These are phyloP conservation scores for Musa troglodytarum DNA, from an alignment of 176 grass and related monocot genomes.

Conservation along the genomic window DNA sequence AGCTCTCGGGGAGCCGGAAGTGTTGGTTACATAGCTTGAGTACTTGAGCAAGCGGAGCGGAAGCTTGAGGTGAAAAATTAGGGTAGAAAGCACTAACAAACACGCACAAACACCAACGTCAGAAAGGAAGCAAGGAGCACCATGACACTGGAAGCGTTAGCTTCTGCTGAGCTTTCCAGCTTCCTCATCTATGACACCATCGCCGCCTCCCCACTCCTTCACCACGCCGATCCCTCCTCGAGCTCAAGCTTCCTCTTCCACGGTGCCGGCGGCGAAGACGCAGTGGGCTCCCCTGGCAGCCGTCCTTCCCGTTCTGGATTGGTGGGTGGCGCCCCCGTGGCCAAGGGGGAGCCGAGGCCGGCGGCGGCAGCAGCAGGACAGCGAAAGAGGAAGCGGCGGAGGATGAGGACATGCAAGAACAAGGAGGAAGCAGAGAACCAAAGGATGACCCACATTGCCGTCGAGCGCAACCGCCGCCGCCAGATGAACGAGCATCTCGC, in stretches of 20 bases:
- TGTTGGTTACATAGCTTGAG: neutral
- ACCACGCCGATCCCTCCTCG: neutral
- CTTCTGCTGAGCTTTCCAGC: neutral
- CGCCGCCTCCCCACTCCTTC: neutral
- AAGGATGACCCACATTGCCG: constrained; percentile 26
- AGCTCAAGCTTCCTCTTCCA: neutral
- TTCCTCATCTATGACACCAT: constrained; percentile 2
- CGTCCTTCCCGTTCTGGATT: neutral
- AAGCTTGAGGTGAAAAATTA: neutral
- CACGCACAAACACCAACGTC: no score
- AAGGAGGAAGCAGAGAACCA: constrained; percentile 24
- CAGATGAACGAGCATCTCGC: constrained; percentile 25
- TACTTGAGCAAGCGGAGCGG: neutral
- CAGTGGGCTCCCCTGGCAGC: neutral
- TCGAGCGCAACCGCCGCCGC: constrained; percentile 24
- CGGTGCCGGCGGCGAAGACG: neutral
- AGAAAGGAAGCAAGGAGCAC: neutral
- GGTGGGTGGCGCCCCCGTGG: neutral
- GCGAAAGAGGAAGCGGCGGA: constrained; percentile 9
- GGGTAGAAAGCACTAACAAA: no score
- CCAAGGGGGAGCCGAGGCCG: neutral
- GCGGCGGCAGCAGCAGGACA: neutral
- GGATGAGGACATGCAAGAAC: constrained; percentile 16
- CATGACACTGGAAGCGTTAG: neutral
- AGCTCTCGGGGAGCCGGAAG: neutral